phyloP scores from a whole-genome alignment of 2,329 filamentous ascomycete genomes.

The Fusarium sp. region DNA sequence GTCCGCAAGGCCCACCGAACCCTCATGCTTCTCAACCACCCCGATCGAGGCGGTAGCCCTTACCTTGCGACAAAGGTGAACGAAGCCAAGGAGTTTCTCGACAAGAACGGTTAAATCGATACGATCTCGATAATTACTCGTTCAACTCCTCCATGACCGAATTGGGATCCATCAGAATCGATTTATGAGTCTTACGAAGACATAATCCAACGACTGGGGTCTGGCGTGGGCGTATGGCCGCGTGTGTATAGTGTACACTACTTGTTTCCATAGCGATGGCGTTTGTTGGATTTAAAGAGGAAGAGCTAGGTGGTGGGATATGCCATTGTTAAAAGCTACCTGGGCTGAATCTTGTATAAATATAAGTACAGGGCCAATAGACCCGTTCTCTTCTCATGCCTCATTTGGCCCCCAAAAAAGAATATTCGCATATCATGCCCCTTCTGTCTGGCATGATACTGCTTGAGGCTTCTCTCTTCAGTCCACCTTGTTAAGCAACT shows the following conservation, averaged over 20 bases:
- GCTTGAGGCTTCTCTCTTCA: not conserved
- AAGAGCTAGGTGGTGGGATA: slow-evolving; percentile 37
- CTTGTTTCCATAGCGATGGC: slow-evolving; percentile 60
- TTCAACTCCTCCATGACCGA: slow-evolving; percentile 8
- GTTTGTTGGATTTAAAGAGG: slow-evolving; percentile 51
- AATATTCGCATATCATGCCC: not conserved
- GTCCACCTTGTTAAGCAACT: slow-evolving; percentile 22
- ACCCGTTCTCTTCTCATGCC: slow-evolving; percentile 45
- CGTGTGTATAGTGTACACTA: slow-evolving; percentile 54
- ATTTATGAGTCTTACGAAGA: slow-evolving; percentile 12
- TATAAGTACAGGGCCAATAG: slow-evolving; percentile 41
- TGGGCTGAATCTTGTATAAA: slow-evolving; percentile 42
- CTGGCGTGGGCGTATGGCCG: slow-evolving; percentile 24
- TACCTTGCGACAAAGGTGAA: slow-evolving; percentile 98
- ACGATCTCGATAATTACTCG: slow-evolving; percentile 18
- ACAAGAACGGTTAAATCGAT: slow-evolving; percentile 67
- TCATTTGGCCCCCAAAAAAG: not conserved
- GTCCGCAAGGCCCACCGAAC: slow-evolving; percentile 94
- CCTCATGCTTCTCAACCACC: slow-evolving; percentile 97
- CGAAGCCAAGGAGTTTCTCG: slow-evolving; percentile 95
- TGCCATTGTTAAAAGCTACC: slow-evolving; percentile 35
- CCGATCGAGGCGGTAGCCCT: slow-evolving; percentile 94
- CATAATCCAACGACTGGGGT: slow-evolving; percentile 24
- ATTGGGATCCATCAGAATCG: not conserved
- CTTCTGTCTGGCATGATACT: not conserved